phyloP scores from a whole-genome alignment of 306 rosid genomes.

The Dalbergia cultrata region DNA sequence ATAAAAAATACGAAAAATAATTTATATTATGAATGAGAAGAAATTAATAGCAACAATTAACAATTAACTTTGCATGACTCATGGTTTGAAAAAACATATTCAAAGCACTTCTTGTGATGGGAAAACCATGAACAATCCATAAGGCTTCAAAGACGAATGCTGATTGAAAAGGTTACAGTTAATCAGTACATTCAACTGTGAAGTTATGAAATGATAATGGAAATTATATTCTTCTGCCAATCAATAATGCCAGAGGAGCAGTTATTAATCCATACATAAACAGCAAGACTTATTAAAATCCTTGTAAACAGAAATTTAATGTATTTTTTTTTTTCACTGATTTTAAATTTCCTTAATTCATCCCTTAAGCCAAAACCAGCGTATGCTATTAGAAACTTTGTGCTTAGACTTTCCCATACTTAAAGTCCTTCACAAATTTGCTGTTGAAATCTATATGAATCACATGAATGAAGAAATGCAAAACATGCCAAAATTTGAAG shows the following conservation, averaged over 20 bases:
- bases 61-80: background rate
- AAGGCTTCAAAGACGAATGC: background rate
- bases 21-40: background rate
- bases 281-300: background rate
- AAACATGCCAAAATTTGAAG: conserved; percentile 5
- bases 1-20: background rate
- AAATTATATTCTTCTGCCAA: background rate
- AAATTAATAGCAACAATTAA: background rate
- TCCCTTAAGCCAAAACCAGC: background rate
- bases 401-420: background rate
- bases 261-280: background rate
- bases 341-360: background rate
- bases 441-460: background rate
- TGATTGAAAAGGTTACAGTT: background rate
- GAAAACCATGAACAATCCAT: conserved; percentile 20
- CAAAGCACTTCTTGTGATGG: background rate
- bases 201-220: conserved; percentile 11
- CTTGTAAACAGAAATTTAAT: background rate
- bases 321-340: background rate
- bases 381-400: background rate
- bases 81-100: background rate
- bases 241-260: background rate
- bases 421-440: background rate
- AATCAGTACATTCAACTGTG: background rate
- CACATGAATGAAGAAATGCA: background rate